phyloP scores from a whole-genome alignment of 1,139 yeast species.

The Sugiyamaella neomexicana region DNA sequence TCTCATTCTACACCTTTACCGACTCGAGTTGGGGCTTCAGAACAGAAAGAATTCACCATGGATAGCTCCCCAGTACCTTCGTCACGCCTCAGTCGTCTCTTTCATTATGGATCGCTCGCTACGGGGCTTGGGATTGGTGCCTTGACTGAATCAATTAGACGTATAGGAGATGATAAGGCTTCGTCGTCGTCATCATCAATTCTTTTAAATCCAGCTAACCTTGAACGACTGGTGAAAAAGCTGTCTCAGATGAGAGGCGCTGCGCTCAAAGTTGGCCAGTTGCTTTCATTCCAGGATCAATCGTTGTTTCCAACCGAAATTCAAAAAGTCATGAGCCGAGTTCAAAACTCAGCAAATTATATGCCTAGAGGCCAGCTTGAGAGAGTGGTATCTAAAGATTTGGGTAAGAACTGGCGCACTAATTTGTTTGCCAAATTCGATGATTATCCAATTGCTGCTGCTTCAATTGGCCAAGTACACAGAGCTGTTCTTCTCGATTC shows the following conservation, averaged over 20 bases:
- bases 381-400: constrained; percentile 65
- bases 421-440: constrained; percentile 70
- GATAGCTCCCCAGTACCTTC: constrained; percentile 76
- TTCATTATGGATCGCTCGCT: constrained; percentile 91
- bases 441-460: constrained; percentile 94
- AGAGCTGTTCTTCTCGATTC: constrained; percentile 59
- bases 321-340: constrained; percentile 74
- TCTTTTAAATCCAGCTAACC: constrained; percentile 75
- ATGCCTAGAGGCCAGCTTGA: constrained; percentile 94
- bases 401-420: constrained; percentile 78
- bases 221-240: constrained; percentile 83
- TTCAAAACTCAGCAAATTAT: constrained; percentile 92
- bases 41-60: constrained; percentile 50
- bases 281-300: constrained; percentile 88
- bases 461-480: constrained; percentile 97
- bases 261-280: constrained; percentile 92
- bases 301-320: constrained; percentile 81
- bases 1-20: not conserved
- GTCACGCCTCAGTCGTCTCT: constrained; percentile 77
- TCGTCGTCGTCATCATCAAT: constrained; percentile 52
- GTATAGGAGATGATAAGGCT: constrained; percentile 52
- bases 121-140: constrained; percentile 90
- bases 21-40: constrained; percentile 35
- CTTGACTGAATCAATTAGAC: constrained; percentile 72
- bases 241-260: constrained; percentile 97